Conservation (phyloP, 108 stramenopile species). For the Cyclotella atomus region DNA sequence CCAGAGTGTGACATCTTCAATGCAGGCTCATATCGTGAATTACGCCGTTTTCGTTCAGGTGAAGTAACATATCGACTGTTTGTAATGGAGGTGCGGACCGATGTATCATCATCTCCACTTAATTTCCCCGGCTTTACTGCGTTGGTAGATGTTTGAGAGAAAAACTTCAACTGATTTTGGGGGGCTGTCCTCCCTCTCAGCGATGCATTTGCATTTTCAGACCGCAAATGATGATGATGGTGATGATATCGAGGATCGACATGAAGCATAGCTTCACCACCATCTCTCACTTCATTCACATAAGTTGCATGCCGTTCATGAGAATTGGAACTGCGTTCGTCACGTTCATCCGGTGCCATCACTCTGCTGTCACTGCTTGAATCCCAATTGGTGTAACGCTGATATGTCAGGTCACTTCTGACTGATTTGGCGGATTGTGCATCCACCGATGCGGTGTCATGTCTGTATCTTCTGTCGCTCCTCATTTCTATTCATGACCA, state of each 20-base stretch:
- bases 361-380: background rate
- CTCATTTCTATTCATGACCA: background rate
- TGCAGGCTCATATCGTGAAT: constrained; percentile 14
- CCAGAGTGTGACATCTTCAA: background rate
- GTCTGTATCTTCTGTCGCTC: background rate
- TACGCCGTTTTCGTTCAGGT: background rate
- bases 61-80: constrained; percentile 9
- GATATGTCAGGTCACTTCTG: background rate
- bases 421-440: constrained; percentile 9
- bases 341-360: background rate
- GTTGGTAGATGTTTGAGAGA: too few relatives aligned
- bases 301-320: background rate
- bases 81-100: constrained; percentile 13
- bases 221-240: background rate
- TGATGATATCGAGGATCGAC: background rate
- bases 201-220: background rate
- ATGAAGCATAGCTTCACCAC: background rate
- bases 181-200: too few relatives aligned
- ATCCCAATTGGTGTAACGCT: constrained; percentile 16
- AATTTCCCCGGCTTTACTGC: background rate
- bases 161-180: too few relatives aligned
- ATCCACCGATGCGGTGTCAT: background rate
- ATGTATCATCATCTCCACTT: background rate
- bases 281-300: background rate
- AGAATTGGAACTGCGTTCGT: background rate